A percentile compares a stretch with the other conserved stretches of the same genome.
Conservation (phyloP, 2,329 filamentous ascomycete genomes). For the Amylocarpus encephaloides region DNA sequence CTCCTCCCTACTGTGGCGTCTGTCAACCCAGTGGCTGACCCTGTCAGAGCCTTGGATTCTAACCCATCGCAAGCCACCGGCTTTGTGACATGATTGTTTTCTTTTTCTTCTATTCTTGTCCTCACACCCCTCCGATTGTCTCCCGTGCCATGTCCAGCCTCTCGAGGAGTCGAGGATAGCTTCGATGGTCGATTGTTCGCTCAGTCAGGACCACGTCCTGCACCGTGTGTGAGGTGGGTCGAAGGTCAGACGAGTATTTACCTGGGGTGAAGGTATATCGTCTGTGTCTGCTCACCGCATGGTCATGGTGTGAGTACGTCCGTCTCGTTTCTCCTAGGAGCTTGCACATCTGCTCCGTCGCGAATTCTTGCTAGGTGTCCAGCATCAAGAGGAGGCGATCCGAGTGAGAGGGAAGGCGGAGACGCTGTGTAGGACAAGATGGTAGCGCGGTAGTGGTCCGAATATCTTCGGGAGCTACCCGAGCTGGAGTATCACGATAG, state of each 20-base stretch:
- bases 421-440: not conserved
- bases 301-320: not conserved
- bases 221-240: not conserved
- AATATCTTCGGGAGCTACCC: not conserved
- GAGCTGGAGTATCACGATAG: not conserved
- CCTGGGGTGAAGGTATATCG: not conserved
- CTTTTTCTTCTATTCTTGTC: no score
- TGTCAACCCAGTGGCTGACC: no score
- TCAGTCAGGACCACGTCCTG: no score
- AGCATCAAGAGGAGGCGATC: not conserved
- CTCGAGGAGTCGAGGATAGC: no score
- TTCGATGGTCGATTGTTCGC: no score
- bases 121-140: no score
- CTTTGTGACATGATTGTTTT: no score
- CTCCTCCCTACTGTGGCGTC: no score
- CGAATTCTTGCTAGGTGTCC: not conserved
- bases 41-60: no score
- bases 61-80: no score
- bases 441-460: not conserved
- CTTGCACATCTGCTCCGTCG: not conserved
- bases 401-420: not conserved
- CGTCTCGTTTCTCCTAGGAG: not conserved
- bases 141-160: no score
- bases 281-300: not conserved
- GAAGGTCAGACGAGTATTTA: not conserved